Conservation (phyloP, 176 grass and related monocot genomes). For the Cenchrus purpureus region DNA sequence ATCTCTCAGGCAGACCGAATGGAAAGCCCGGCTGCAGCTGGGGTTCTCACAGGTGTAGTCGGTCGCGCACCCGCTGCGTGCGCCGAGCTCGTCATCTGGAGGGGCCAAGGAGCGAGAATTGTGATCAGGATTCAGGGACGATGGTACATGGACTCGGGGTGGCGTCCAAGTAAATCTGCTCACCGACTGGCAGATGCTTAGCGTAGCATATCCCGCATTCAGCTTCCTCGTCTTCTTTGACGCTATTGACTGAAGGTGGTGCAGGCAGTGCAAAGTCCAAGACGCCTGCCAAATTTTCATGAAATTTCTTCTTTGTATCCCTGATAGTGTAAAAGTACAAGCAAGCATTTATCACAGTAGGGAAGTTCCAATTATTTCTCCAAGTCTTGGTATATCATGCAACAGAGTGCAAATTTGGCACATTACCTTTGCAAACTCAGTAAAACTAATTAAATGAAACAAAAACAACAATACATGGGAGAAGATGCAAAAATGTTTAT, state of each 20-base stretch:
- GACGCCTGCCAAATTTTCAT: conserved; percentile 64
- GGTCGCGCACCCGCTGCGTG: conserved; percentile 59
- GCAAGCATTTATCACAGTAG: background rate
- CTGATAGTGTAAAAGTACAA: conserved; percentile 11
- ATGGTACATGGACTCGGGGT: background rate
- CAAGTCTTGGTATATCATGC: background rate
- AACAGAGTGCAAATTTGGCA: background rate
- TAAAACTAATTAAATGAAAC: background rate
- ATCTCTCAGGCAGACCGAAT: conserved; percentile 72
- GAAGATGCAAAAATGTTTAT: background rate
- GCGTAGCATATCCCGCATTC: conserved; percentile 93
- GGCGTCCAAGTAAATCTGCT: conserved; percentile 1
- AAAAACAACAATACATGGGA: background rate
- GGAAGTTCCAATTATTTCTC: background rate
- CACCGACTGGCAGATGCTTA: conserved; percentile 70
- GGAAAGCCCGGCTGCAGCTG: conserved; percentile 75
- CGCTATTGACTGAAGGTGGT: conserved; percentile 41
- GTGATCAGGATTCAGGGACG: conserved; percentile 7
- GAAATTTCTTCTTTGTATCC: conserved; percentile 54
- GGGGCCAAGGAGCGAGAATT: conserved; percentile 7
- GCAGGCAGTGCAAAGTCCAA: conserved; percentile 57
- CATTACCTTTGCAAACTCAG: background rate
- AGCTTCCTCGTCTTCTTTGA: conserved; percentile 53
- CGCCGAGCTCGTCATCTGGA: conserved; percentile 78
- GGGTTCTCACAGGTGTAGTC: conserved; percentile 73